phyloP scores from a whole-genome alignment of 2,329 filamentous ascomycete genomes.

The Fusarium domesticum region DNA sequence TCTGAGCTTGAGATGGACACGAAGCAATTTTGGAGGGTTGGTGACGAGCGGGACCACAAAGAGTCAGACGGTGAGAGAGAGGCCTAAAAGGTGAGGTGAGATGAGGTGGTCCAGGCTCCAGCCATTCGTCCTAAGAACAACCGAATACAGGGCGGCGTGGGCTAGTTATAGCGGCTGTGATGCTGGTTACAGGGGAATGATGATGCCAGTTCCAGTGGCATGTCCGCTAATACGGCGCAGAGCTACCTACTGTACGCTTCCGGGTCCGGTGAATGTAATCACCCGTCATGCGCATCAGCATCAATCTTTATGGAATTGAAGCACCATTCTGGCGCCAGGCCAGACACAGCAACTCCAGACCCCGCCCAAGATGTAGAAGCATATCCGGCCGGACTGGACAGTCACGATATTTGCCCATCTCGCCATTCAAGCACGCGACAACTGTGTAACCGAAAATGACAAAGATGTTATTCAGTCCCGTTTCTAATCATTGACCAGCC shows the following conservation, averaged over 20 bases:
- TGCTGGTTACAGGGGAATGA: neutral
- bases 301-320: neutral
- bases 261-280: neutral
- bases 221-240: too few relatives aligned
- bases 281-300: neutral
- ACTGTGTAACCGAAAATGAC: neutral
- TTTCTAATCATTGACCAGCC: neutral
- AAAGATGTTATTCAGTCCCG: too few relatives aligned
- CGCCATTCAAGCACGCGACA: neutral
- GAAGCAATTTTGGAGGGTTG: constrained; percentile 30
- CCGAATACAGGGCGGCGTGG: too few relatives aligned
- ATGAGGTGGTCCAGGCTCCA: constrained; percentile 8
- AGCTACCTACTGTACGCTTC: too few relatives aligned
- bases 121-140: constrained; percentile 3
- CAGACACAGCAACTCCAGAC: neutral
- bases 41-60: constrained; percentile 25
- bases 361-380: neutral
- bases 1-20: constrained; percentile 26
- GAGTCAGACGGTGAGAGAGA: constrained; percentile 7
- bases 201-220: neutral
- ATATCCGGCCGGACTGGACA: neutral
- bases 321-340: neutral
- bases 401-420: neutral
- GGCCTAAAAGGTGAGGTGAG: constrained; percentile 2
- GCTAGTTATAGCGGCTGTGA: neutral